Evolutionary conservation across 768 basidiomycete genomes (phyloP).

Genomic region (Tylopilus felleus): DNA sequence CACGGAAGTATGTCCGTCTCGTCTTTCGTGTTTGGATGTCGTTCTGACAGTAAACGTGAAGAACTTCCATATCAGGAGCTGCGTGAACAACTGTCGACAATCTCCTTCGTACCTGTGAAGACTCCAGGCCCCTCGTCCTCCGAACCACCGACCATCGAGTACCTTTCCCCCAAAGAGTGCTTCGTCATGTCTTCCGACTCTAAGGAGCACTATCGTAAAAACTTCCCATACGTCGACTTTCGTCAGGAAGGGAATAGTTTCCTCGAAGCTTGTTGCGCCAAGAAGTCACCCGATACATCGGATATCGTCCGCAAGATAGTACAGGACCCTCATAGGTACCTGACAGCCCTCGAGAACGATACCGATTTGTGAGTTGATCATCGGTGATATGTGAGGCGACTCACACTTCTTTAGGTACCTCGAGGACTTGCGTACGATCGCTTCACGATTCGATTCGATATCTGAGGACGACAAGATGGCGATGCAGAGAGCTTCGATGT

Average conservation of each 20-base stretch:
- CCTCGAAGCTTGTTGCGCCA: constrained; percentile 12
- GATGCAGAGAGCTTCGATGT: constrained; percentile 10
- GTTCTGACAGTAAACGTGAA: background rate
- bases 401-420: constrained; percentile 7
- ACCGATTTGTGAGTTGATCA: constrained; percentile 1
- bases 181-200: constrained; percentile 4
- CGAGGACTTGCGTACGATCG: constrained; percentile 13
- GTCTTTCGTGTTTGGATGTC: background rate
- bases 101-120: constrained; percentile 13
- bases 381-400: background rate
- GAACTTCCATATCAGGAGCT: constrained; percentile 6
- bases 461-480: constrained; percentile 5
- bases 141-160: background rate
- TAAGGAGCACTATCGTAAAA: constrained; percentile 6
- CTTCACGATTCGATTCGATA: constrained; percentile 11
- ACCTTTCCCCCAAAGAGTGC: constrained; percentile 11
- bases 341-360: background rate
- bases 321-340: constrained; percentile 4
- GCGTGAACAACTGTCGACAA: constrained; percentile 5
- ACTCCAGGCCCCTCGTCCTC: background rate
- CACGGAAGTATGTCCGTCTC: constrained; percentile 7
- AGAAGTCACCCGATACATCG: constrained; percentile 11
- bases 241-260: constrained; percentile 1
- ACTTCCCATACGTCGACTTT: constrained; percentile 16
- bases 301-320: constrained; percentile 12